Conservation (phyloP, 257 asterid species). For the Nicotiana tomentosiformis region DNA sequence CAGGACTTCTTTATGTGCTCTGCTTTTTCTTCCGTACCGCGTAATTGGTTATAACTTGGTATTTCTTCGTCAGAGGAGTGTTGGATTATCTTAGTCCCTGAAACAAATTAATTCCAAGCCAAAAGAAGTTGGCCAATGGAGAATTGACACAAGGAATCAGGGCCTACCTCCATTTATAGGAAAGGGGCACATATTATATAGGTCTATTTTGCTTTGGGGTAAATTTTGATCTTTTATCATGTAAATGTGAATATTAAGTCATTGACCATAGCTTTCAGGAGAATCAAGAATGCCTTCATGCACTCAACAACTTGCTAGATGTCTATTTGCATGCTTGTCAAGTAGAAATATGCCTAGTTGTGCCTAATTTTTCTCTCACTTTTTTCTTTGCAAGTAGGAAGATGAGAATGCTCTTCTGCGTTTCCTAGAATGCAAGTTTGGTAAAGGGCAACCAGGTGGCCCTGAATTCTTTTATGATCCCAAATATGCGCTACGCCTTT, state of each 20-base stretch:
- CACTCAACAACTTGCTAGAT: not conserved
- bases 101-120: not conserved
- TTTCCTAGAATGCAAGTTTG: conserved; percentile 88
- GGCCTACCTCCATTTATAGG: not conserved
- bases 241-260: not conserved
- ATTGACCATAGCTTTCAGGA: not conserved
- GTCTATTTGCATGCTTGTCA: not conserved
- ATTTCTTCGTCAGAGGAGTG: not conserved
- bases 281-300: not conserved
- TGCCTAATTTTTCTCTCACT: conserved; percentile 18
- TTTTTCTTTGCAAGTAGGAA: conserved; percentile 41
- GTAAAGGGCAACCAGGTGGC: conserved; percentile 69
- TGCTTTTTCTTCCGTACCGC: not conserved
- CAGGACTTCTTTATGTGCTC: not conserved
- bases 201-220: not conserved
- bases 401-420: conserved; percentile 96
- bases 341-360: not conserved
- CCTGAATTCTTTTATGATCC: conserved; percentile 95
- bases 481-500: conserved; percentile 95
- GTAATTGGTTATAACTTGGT: not conserved
- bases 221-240: not conserved
- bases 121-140: not conserved
- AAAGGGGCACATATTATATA: not conserved
- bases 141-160: not conserved
- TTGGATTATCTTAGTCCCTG: not conserved